Evolutionary conservation across 2,329 filamentous ascomycete genomes (phyloP), one percentile per base, ranked within the genome.

Genomic region (Verticillium alfalfae): DNA sequence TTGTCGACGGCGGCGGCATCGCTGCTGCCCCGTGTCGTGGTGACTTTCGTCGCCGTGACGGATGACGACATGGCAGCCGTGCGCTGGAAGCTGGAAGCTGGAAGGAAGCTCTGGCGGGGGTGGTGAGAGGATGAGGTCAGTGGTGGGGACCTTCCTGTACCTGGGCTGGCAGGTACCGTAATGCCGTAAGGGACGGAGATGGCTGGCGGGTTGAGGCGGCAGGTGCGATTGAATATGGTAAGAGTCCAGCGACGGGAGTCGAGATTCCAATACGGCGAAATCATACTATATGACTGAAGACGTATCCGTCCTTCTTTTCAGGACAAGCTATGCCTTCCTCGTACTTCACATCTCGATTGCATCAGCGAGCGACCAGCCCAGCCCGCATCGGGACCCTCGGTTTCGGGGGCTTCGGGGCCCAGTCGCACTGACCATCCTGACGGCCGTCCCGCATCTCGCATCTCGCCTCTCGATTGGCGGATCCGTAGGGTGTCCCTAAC

Each of bases 61-160:
- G 65, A 63, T 61, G 67, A 68, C 54, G 67, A 64, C 57, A 67
- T 67, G 49, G 63, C 36, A 59, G 18, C 22, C 10, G 45, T 4
- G 12, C n/a, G 45, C 22, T 52, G 10, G 45, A 26, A 5, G n/a
- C 18, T 12, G 26, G 26, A 31, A 26, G 26, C 26, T 31, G 4
- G 26, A 5, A 5, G 26, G 26, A 31, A 31, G 26, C 10, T n/a
- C 4, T 12, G 16, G 45, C 45, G 45, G 45, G 45, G 39, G n/a
- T 5, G 39, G n/a, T 5, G 26, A 31, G 39, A 41, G 16, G 45
- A 52, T 52, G 45, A 52, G 45, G 45, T 52, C 45, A 52, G 45
- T 8, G 18, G 45, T 52, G 45, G 45, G 18, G 45, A 31, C 26
- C 26, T 31, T 31, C 26, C 26, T 5, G 26, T 31, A 4, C 26